phyloP scores from a whole-genome alignment of 306 rosid genomes.

The Rosa lucieae region DNA sequence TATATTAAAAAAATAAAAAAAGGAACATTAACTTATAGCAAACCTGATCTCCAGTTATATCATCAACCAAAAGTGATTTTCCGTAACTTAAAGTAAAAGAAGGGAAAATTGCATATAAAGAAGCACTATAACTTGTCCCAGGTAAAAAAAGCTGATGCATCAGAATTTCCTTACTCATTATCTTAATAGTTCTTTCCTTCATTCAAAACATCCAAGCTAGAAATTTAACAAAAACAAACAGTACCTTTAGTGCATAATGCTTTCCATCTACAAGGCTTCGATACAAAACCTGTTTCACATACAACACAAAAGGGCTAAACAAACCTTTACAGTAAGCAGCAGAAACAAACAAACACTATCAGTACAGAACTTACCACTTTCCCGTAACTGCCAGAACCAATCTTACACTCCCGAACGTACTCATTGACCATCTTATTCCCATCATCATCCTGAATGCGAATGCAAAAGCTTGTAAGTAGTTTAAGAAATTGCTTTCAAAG shows the following conservation, averaged over 20 bases:
- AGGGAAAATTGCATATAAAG: not conserved
- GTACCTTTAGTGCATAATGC: constrained; percentile 92
- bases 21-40: constrained; percentile 19
- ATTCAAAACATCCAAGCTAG: not conserved
- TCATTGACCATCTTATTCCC: constrained; percentile 94
- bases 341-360: constrained; percentile 18
- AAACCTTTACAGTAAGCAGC: constrained; percentile 11
- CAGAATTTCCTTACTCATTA: constrained; percentile 17
- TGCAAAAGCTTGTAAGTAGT: constrained; percentile 9
- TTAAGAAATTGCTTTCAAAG: not conserved
- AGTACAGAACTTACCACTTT: constrained; percentile 76
- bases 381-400: constrained; percentile 98
- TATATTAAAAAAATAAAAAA: not conserved
- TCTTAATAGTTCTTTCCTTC: constrained; percentile 13
- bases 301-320: constrained; percentile 15
- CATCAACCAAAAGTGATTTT: not conserved
- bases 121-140: not conserved
- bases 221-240: constrained; percentile 14
- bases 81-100: not conserved
- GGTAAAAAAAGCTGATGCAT: not conserved
- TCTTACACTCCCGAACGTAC: constrained; percentile 84
- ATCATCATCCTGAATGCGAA: constrained; percentile 69
- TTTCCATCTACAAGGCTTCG: constrained; percentile 67
- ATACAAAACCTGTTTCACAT: constrained; percentile 68
- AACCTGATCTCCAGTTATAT: not conserved